phyloP scores from a whole-genome alignment of 805 yeast genomes.

The Spathaspora passalidarum region DNA sequence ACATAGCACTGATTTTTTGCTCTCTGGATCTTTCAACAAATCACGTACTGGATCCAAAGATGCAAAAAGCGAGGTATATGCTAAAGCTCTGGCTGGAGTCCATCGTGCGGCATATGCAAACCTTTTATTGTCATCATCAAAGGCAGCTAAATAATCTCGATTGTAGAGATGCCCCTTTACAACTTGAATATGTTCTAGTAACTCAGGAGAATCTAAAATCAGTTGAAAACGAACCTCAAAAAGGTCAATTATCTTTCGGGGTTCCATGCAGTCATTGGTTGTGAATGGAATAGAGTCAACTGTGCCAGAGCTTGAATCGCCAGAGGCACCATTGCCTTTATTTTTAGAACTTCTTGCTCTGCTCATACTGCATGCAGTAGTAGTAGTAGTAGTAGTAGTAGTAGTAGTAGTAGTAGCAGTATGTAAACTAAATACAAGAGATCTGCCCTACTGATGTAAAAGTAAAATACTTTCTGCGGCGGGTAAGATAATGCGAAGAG shows the following conservation, averaged over 20 bases:
- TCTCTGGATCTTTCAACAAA: conserved; percentile 30
- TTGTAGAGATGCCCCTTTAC: conserved; percentile 71
- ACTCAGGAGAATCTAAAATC: conserved; percentile 31
- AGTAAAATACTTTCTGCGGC: neutral
- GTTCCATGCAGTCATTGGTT: conserved; percentile 28
- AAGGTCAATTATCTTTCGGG: conserved; percentile 34
- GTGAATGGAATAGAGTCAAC: conserved; percentile 27
- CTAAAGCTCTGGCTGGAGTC: conserved; percentile 80
- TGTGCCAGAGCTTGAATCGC: neutral
- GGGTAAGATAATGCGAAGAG: neutral
- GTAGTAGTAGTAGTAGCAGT: too few species aligned
- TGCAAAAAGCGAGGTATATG: conserved; percentile 66
- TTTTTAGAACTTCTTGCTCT: conserved; percentile 6
- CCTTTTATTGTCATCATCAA: conserved; percentile 58
- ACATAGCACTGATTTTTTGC: conserved; percentile 45
- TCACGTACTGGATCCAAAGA: conserved; percentile 42
- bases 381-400: conserved; percentile 34
- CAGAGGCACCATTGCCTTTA: neutral
- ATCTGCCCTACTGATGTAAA: neutral
- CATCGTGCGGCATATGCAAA: conserved; percentile 80
- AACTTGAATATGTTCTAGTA: conserved; percentile 51
- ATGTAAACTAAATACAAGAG: neutral
- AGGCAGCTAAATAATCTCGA: conserved; percentile 69
- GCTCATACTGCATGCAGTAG: conserved; percentile 17
- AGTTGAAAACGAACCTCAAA: conserved; percentile 31